Evolutionary conservation across 1,284 basidiomycete genomes (phyloP), one percentile per base, ranked within the genome.

Genomic region (Malassezia caprae): DNA sequence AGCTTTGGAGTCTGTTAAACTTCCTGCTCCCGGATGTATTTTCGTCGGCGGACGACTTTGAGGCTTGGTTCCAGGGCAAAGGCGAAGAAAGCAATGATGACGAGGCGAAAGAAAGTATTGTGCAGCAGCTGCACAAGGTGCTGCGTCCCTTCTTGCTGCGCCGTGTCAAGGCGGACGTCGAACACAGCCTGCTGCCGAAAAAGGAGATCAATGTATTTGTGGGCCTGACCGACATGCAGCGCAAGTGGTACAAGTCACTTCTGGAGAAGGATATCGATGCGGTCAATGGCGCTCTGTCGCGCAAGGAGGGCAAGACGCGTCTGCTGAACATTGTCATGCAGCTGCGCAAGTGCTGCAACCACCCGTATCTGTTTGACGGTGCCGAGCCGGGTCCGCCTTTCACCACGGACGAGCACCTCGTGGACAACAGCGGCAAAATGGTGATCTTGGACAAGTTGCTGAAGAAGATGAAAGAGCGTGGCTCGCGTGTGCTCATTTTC

Each of bases 271-370:
- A 98, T 76, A 96, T 98, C 54, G 94, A 98, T 71, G 93, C 93
- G 10, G 94, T 98, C 51, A 98, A 96, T 72, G 71, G 69, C 50
- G 73, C 72, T 51, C 54, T 35, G 43, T 52, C 60, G 48, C 96
- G 96, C 81, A 98, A 98, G 76, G 94, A 99, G 76, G 93, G 94
- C 61, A 98, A 96, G 78, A 96, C 91, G 3, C 80, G 91, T 27
- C 77, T 98, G 49, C 88, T 98, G 83, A 99, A 98, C 77, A 94
- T 98, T 79, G 94, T 98, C 61, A 98, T 98, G 94, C 94, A 98
- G 80, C 81, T 89, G 52, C 60, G 82, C 63, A 76, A 76, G 56
- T 70, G 75, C 60, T 82, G 81, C 73, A 82, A 82, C 67, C 81
- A 82, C 62, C 81, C 81, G 4, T 82, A 82, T 65, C 76, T 78